Evolutionary conservation across 2,329 filamentous ascomycete genomes (phyloP).

Genomic region (Magnaporthiopsis rhizophila): DNA sequence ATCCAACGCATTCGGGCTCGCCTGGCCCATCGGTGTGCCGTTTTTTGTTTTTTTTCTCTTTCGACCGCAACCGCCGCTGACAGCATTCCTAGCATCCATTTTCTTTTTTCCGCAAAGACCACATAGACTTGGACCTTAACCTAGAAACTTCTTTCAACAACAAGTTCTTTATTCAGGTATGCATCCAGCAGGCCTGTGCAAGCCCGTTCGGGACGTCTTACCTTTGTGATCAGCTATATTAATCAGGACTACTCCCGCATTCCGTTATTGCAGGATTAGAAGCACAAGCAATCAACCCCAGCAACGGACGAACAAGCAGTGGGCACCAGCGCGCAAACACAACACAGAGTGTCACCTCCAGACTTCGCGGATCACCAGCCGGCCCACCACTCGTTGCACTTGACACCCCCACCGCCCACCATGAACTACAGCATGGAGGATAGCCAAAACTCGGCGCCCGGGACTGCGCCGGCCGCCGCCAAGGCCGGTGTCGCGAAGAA

Average conservation of each 20-base stretch:
- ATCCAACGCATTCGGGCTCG: background rate
- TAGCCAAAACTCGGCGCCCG: slow-evolving; percentile 60
- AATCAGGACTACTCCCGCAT: background rate
- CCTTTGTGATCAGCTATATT: slow-evolving; percentile 1
- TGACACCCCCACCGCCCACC: background rate
- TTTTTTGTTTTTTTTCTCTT: background rate
- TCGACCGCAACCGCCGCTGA: background rate
- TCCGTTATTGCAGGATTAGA: background rate
- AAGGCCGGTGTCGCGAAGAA: slow-evolving; percentile 53
- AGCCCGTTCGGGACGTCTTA: background rate
- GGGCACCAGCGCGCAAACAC: background rate
- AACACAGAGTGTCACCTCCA: background rate
- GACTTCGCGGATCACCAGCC: background rate
- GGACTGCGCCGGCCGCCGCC: slow-evolving; percentile 54
- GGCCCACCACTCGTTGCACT: background rate
- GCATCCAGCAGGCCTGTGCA: background rate
- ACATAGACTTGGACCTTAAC: background rate
- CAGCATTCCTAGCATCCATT: background rate
- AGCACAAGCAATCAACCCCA: background rate
- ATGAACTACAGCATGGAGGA: slow-evolving; percentile 38
- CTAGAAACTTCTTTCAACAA: background rate
- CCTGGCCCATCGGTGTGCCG: background rate
- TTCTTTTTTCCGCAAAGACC: background rate
- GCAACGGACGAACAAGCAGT: background rate
- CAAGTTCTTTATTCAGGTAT: background rate